Percentiles rank a stretch among this genome's conserved stretches.
phyloP scores from a whole-genome alignment of 108 stramenopile genomes.

The Nitzschia sp. region DNA sequence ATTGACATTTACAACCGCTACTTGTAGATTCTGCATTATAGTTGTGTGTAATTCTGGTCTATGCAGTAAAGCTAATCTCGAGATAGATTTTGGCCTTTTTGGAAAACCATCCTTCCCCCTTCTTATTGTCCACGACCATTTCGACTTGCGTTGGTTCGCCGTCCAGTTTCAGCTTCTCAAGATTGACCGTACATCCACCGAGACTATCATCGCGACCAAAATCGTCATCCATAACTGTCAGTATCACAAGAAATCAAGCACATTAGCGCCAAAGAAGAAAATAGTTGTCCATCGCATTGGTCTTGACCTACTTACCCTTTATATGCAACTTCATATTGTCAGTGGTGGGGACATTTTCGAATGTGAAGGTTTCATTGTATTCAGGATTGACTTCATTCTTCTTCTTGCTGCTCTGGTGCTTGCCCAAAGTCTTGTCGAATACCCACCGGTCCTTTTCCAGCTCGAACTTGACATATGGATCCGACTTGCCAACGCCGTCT shows the following conservation, averaged over 20 bases:
- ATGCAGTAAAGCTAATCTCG: background rate
- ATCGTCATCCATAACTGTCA: slow-evolving; percentile 48
- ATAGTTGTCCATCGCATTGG: background rate
- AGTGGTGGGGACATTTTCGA: slow-evolving; percentile 38
- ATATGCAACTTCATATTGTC: slow-evolving; percentile 57
- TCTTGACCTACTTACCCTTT: slow-evolving; percentile 4
- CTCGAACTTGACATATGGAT: slow-evolving; percentile 62
- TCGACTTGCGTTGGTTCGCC: slow-evolving; percentile 29
- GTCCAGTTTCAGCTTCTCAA: slow-evolving; percentile 39
- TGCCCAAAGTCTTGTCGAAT: slow-evolving; percentile 47
- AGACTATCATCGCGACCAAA: slow-evolving; percentile 46
- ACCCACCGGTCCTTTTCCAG: slow-evolving; percentile 45
- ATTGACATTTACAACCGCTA: background rate
- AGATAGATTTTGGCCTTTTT: slow-evolving; percentile 33
- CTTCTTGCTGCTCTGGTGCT: slow-evolving; percentile 40
- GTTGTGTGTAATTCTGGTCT: background rate
- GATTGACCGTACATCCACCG: slow-evolving; percentile 43
- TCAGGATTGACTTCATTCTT: slow-evolving; percentile 54
- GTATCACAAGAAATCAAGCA: background rate
- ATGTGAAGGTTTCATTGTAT: slow-evolving; percentile 48
- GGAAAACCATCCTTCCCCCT: slow-evolving; percentile 30
- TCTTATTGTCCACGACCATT: slow-evolving; percentile 33
- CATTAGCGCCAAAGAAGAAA: background rate
- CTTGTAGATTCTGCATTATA: background rate
- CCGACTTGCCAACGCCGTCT: slow-evolving; percentile 50